Percentiles rank a stretch among this genome's conserved stretches.
Evolutionary conservation across 2,329 filamentous ascomycete species (phyloP).

Genomic region (Apiospora hydei): DNA sequence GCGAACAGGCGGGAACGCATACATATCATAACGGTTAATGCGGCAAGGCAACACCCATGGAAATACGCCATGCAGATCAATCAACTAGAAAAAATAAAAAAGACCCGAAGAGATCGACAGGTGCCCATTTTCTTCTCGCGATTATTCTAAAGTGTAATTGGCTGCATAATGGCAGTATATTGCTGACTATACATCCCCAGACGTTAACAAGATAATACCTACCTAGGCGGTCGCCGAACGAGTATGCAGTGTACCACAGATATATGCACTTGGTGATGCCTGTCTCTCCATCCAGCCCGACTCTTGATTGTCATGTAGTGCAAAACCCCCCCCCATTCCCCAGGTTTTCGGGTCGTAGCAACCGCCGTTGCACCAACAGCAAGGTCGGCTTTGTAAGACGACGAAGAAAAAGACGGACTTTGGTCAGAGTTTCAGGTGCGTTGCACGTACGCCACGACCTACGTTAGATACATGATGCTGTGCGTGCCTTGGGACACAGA

Average conservation of each 20-base stretch:
- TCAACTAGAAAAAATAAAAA: background rate
- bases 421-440: background rate
- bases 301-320: background rate
- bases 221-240: background rate
- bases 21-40: background rate
- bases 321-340: background rate
- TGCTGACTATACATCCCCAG: background rate
- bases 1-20: background rate
- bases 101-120: background rate
- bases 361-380: background rate
- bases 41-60: background rate
- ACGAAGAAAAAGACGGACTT: background rate
- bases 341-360: background rate
- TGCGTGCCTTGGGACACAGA: background rate
- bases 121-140: background rate
- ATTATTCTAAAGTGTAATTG: background rate
- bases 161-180: background rate
- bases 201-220: background rate
- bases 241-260: background rate
- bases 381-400: background rate
- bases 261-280: background rate
- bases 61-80: background rate
- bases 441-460: background rate
- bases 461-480: background rate
- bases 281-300: too few relatives aligned